These are phyloP conservation scores for Moringa oleifera DNA, from an alignment of 345 rosid species.

Conservation along the genomic window DNA sequence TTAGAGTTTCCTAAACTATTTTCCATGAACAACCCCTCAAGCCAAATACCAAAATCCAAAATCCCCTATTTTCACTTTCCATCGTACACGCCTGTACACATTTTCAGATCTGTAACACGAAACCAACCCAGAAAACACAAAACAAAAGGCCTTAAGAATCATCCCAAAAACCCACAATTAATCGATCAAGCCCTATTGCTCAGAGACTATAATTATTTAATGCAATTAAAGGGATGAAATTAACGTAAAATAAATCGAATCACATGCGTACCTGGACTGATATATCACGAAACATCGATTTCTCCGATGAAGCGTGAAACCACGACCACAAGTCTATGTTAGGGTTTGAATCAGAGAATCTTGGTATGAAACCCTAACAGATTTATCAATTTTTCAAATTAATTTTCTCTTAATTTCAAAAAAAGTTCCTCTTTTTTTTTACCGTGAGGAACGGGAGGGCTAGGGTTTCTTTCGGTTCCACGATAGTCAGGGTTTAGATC, in stretches of 20 bases:
- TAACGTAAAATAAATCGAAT: slow-evolving; percentile 12
- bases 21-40: slow-evolving; percentile 77
- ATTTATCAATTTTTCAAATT: slow-evolving; percentile 26
- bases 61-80: slow-evolving; percentile 26
- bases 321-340: slow-evolving; percentile 24
- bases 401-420: slow-evolving; percentile 28
- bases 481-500: slow-evolving; percentile 45
- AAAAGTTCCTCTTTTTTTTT: slow-evolving; percentile 18
- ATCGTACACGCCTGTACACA: slow-evolving; percentile 22
- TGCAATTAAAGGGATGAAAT: slow-evolving; percentile 13
- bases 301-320: slow-evolving; percentile 23
- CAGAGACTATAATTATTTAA: slow-evolving; percentile 8
- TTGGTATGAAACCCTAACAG: slow-evolving; percentile 30
- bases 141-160: slow-evolving; percentile 11
- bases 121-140: slow-evolving; percentile 18
- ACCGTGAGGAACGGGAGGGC: slow-evolving; percentile 43
- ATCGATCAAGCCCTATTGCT: slow-evolving; percentile 21
- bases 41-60: slow-evolving; percentile 30
- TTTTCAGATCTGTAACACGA: slow-evolving; percentile 59
- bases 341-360: slow-evolving; percentile 37
- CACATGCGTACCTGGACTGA: slow-evolving; percentile 36
- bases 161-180: slow-evolving; percentile 1
- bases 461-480: slow-evolving; percentile 65
- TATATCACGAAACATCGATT: slow-evolving; percentile 20
- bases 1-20: slow-evolving; percentile 53